Evolutionary conservation across 2,329 filamentous ascomycete genomes (phyloP), one percentile per base, ranked within the genome.

Genomic region (Fusarium nodosum): DNA sequence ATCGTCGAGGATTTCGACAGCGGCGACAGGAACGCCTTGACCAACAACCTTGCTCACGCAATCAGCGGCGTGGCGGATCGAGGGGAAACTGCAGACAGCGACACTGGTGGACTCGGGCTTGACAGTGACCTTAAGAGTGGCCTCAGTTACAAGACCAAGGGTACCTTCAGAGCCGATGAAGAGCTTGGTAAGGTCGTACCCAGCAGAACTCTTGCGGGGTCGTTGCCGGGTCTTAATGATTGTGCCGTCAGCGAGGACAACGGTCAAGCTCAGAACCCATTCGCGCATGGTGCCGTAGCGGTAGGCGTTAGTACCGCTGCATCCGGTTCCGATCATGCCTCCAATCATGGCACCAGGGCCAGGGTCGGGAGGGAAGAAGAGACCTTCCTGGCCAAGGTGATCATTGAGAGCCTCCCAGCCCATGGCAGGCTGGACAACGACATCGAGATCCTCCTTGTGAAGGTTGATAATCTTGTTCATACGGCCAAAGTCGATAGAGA

Each of bases 241-340:
- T 2, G 94, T 97, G 51, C 94, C 94, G 79, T 97, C 94, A 20
- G 94, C 94, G 74, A 97, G 85, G 13, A 97, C 94, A 6, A 97
- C 93, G 0, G 94, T 97, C 71, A 97, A 81, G 56, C 88, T 91
- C 24, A 97, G 82, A 15, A 97, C 94, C 94, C 94, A 97, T 77
- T 97, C 94, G 67, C 93, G 90, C 93, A 97, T 97, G 3, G 94
- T 97, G 66, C 94, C 94, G 78, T 97, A 97, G 60, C 94, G 87
- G 82, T 97, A 97, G 18, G 94, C 91, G 78, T 97, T 97, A 16
- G 94, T 97, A 62, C 94, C 94, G 75, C 85, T 88, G 81, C 86
- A 88, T 36, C 87, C 87, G 4, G 91, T 94, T 24, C 91, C 91
- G 34, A 94, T 88, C 91, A 94, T 94, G 57, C 94, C 94, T 60